Conservation (phyloP, 176 grass and related monocot genomes). For the Eleusine coracana region DNA sequence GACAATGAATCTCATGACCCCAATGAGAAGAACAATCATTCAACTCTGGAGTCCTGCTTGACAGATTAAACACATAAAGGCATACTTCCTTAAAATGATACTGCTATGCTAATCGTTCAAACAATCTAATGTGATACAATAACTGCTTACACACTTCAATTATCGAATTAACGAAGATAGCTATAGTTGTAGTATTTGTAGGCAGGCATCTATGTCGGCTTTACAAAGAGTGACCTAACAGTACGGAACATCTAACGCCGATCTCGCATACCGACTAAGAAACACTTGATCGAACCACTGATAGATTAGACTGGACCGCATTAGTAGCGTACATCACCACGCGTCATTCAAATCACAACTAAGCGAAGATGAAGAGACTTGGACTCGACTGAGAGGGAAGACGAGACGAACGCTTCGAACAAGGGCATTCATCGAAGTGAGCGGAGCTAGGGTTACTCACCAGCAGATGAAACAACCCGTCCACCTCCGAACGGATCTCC, state of each 20-base stretch:
- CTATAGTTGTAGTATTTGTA: neutral
- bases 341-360: neutral
- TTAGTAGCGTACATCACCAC: neutral
- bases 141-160: neutral
- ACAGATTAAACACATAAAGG: neutral
- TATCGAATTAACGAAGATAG: neutral
- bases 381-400: neutral
- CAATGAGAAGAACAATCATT: neutral
- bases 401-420: neutral
- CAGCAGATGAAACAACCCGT: neutral
- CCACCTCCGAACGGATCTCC: neutral
- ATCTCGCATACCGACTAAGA: neutral
- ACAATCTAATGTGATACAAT: neutral
- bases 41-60: neutral
- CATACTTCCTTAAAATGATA: neutral
- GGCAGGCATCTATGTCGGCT: neutral
- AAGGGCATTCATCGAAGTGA: conserved; percentile 1
- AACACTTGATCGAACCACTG: neutral
- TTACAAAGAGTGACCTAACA: neutral
- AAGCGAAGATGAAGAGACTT: neutral
- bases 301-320: neutral
- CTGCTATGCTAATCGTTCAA: neutral
- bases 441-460: conserved; percentile 33
- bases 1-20: neutral
- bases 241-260: neutral